These are phyloP conservation scores for Trichoderma erinaceum DNA, from an alignment of 495 filamentous ascomycete species.

Conservation along the genomic window DNA sequence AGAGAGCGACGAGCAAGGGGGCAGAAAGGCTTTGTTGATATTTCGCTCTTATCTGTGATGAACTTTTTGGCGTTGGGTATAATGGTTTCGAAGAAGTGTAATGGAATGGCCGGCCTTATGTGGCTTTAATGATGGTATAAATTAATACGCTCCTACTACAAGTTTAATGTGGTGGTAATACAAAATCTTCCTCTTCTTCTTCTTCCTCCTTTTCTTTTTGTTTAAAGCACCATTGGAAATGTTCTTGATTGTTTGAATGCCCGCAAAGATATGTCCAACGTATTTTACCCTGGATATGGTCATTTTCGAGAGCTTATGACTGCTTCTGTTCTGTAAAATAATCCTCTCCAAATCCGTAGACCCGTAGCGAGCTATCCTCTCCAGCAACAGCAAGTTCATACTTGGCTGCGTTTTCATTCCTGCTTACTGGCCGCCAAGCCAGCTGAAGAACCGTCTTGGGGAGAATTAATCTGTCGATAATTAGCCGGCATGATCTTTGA, in stretches of 20 bases:
- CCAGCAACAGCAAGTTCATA: slow-evolving; percentile 70
- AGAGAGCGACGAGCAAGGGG: background rate
- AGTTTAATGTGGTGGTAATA: background rate
- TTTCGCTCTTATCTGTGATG: background rate
- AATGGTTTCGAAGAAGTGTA: background rate
- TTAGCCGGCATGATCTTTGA: background rate
- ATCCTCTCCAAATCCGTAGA: slow-evolving; percentile 52
- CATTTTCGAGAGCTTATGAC: background rate
- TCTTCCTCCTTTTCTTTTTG: too few relatives aligned
- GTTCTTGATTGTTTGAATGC: too few relatives aligned
- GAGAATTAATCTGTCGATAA: slow-evolving; percentile 42
- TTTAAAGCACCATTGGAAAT: too few relatives aligned
- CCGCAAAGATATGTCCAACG: background rate
- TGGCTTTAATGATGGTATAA: background rate
- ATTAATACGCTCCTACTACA: background rate
- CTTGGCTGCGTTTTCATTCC: slow-evolving; percentile 16
- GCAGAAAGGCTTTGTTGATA: background rate
- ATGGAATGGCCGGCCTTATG: background rate
- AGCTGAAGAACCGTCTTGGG: slow-evolving; percentile 70
- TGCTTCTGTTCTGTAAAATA: slow-evolving; percentile 1
- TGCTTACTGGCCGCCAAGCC: slow-evolving; percentile 60
- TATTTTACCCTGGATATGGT: background rate
- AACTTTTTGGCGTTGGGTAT: background rate
- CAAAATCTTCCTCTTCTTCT: background rate
- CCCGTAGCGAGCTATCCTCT: slow-evolving; percentile 72